Percentiles rank a stretch among this genome's conserved stretches.
These are phyloP conservation scores for Aureobasidium sp. DNA, from an alignment of 2,329 filamentous ascomycete species.

Conservation along the genomic window DNA sequence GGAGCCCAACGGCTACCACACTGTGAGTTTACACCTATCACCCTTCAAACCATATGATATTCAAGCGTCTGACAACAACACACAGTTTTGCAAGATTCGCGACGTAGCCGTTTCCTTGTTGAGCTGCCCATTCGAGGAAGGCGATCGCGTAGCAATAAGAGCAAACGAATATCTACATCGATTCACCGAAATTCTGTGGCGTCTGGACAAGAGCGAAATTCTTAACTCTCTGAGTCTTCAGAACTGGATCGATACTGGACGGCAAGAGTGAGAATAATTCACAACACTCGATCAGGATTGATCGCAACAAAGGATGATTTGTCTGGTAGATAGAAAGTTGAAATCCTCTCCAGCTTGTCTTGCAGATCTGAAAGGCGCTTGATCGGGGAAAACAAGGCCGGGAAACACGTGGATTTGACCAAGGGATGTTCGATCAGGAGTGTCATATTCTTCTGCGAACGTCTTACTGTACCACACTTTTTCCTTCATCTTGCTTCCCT, in stretches of 20 bases:
- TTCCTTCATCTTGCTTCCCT: too few relatives aligned
- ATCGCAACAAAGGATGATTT: too few relatives aligned
- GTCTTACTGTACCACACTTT: too few relatives aligned
- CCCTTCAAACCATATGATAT: not conserved
- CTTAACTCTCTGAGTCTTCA: not conserved
- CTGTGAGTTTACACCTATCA: not conserved
- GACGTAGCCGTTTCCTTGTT: conserved; percentile 1
- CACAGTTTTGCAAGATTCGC: conserved; percentile 1
- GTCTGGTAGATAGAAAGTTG: too few relatives aligned
- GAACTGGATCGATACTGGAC: conserved; percentile 6
- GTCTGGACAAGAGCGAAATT: not conserved
- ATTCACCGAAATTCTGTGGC: not conserved
- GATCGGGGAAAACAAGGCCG: too few relatives aligned
- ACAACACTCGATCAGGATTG: too few relatives aligned
- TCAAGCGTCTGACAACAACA: not conserved
- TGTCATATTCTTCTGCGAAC: too few relatives aligned
- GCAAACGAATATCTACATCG: conserved; percentile 1
- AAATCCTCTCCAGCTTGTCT: too few relatives aligned
- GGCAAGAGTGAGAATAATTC: not conserved
- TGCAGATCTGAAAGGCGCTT: too few relatives aligned
- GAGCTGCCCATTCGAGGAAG: not conserved
- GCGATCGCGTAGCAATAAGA: not conserved
- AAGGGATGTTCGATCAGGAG: too few relatives aligned
- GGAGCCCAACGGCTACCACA: not conserved
- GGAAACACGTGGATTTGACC: too few relatives aligned